Evolutionary conservation across 2,329 filamentous ascomycete genomes (phyloP), one percentile per base, ranked within the genome.

Genomic region (Claviceps spartinae): DNA sequence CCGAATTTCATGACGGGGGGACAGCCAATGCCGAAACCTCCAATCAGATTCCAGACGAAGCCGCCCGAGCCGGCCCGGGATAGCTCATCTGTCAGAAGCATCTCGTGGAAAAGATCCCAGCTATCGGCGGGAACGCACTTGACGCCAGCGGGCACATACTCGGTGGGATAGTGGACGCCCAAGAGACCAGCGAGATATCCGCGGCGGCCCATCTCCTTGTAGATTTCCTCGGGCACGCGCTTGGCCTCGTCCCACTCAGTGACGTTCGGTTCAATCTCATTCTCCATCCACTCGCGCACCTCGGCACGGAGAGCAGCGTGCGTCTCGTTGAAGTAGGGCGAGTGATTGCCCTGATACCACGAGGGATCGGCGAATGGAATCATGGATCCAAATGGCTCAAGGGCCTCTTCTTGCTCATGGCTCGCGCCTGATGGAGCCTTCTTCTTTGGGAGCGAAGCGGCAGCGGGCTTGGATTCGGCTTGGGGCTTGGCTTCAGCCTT

Each of bases 31-130:
- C 89, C 91, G 65, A 88, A 96, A n/a, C 93, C 93, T 60, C 91
- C 93, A 57, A 97, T 85, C 62, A 97, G 74, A 69, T 95, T 95
- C 93, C 93, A 97, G 22, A 97, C 89, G 57, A 97, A 85, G 54
- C 93, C 93, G 62, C 93, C 93, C 47, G 87, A 94, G 52, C 85
- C 93, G 49, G 82, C 76, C 52, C 93, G 87, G 41, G 88, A 95
- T 45, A 98, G 73, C 77, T 98, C 93, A 61, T 98, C 93, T 1
- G 91, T 97, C 54, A 98, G 67, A 45, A 97, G 77, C 80, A 97
- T 79, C 77, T 98, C 93, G 71, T 98, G 93, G 82, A 97, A 98
- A 45, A 95, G 80, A 72, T 98, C 93, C 91, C 91, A 98, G 67
- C 93, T 84, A 71, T 96, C 88, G 0, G 86, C 74, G 0, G 85